Base-by-base conservation (phyloP, 768 basidiomycete genomes). In the Fistulinella prunicolor region DNA sequence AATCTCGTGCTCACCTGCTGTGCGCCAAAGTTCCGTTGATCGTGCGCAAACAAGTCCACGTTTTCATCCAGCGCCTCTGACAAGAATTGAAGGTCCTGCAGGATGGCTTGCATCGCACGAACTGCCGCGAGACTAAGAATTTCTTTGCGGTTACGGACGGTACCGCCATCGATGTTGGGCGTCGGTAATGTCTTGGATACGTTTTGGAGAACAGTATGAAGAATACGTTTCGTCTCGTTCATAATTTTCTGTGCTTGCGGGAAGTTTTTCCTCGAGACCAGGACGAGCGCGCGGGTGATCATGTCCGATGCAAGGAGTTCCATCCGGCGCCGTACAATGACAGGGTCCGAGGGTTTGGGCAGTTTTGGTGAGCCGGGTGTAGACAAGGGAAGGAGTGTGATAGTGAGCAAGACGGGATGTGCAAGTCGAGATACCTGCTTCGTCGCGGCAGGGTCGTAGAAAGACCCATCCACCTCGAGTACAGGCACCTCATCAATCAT, bases 401-500 rank as follows among this genome's bases (percentile, higher is more conserved):
- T 82, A 0, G 94, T 96, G 50, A 99, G 81, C n/a, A 99, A 75
- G 32, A 94, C 86, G 0, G 96, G 96, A 66, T 94, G 86, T 0
- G 91, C 89, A 7, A 99, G 82, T 10, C 94, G 81, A 32, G 92
- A 86, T 17, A 95, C 83, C 46, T 86, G 82, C 68, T 93, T 90
- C 36, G 76, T 75, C 6, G 86, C 89, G 1, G 83, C 79, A 2
- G 95, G 95, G 66, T 98, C 95, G 64, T 85, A 91, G 80, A 93
- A 98, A 24, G 89, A 85, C 8, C 94, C 94, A 54, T 97, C 94
- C 13, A 97, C 90, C 66, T 98, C 94, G 42, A 95, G 82, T 9
- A 97, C 89, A 1, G 95, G 96, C 9, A 96, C 89, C 60, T 99
- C 96, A 61, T 99, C 96, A 38, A 96, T 94, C 89, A 97, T 89